Percentiles rank a stretch among this genome's conserved stretches.
phyloP scores from a whole-genome alignment of 495 filamentous ascomycete species.

The Penicillium roqueforti region DNA sequence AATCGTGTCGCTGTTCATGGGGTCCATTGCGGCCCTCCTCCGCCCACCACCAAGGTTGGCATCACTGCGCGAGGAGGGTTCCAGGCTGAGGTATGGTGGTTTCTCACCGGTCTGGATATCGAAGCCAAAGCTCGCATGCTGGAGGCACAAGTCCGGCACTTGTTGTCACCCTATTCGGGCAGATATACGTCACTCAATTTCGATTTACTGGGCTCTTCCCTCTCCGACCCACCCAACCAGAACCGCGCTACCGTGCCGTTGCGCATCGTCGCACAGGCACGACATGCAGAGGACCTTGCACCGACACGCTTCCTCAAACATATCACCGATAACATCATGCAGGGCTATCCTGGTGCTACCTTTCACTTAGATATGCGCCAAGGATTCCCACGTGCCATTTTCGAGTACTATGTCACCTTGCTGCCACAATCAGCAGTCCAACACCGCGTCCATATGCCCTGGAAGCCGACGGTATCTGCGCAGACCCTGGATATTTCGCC shows the following conservation, averaged over 20 bases:
- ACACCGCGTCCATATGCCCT: slow-evolving; percentile 38
- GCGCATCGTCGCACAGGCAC: slow-evolving; percentile 39
- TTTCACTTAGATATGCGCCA: slow-evolving; percentile 39
- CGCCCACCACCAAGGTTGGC: slow-evolving; percentile 54
- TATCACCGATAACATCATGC: slow-evolving; percentile 41
- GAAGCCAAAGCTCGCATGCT: slow-evolving; percentile 42
- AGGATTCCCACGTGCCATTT: slow-evolving; percentile 34
- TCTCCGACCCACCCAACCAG: slow-evolving; percentile 29
- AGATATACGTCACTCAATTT: slow-evolving; percentile 32
- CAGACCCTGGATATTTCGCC: slow-evolving; percentile 31
- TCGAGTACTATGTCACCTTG: slow-evolving; percentile 44
- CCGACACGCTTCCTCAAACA: slow-evolving; percentile 33
- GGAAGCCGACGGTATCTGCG: slow-evolving; percentile 25
- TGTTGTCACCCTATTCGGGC: slow-evolving; percentile 18
- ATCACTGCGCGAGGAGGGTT: slow-evolving; percentile 47
- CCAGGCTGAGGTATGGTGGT: slow-evolving; percentile 44
- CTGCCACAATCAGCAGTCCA: slow-evolving; percentile 36
- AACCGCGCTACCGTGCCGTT: slow-evolving; percentile 37
- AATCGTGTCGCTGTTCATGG: slow-evolving; percentile 33
- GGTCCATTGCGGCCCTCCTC: slow-evolving; percentile 36
- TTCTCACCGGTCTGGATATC: slow-evolving; percentile 43
- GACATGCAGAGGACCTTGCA: slow-evolving; percentile 31
- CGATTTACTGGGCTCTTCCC: slow-evolving; percentile 29
- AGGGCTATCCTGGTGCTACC: slow-evolving; percentile 41
- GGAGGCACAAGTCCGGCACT: slow-evolving; percentile 33